Percentiles rank a stretch among this genome's conserved stretches.
Evolutionary conservation across 345 rosid species (phyloP).

Genomic region (Syzygium aqueum): DNA sequence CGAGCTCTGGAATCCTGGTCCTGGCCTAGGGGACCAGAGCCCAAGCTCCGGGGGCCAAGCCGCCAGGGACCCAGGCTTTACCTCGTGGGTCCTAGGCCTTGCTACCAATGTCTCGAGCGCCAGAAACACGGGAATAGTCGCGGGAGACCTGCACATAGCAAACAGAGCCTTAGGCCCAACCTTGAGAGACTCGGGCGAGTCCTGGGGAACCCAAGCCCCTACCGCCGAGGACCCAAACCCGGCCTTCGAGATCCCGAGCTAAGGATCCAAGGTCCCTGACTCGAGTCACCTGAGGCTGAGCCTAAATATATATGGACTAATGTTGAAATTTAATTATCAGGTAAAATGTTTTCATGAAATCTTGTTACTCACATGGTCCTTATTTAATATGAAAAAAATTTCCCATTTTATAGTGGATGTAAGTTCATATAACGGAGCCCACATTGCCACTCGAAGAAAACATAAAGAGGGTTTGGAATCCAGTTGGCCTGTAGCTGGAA

Average conservation of each 20-base stretch:
- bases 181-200: neutral
- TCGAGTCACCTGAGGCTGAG: neutral
- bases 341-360: neutral
- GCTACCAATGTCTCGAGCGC: neutral
- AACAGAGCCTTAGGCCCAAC: too few relatives aligned
- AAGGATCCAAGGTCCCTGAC: neutral
- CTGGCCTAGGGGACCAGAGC: accelerated
- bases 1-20: neutral
- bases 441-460: neutral
- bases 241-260: neutral
- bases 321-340: neutral
- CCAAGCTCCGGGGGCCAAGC: accelerated
- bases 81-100: accelerated
- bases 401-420: neutral
- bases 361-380: neutral
- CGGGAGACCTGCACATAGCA: neutral
- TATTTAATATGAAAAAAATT: neutral
- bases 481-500: neutral
- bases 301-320: neutral
- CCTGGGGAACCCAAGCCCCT: neutral
- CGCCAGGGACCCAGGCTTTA: neutral
- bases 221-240: neutral
- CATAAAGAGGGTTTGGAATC: neutral
- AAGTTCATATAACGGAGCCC: neutral
- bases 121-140: neutral